These are phyloP conservation scores for Phaeosphaeriaceae sp. DNA, from an alignment of 2,329 filamentous ascomycete species.

Conservation along the genomic window DNA sequence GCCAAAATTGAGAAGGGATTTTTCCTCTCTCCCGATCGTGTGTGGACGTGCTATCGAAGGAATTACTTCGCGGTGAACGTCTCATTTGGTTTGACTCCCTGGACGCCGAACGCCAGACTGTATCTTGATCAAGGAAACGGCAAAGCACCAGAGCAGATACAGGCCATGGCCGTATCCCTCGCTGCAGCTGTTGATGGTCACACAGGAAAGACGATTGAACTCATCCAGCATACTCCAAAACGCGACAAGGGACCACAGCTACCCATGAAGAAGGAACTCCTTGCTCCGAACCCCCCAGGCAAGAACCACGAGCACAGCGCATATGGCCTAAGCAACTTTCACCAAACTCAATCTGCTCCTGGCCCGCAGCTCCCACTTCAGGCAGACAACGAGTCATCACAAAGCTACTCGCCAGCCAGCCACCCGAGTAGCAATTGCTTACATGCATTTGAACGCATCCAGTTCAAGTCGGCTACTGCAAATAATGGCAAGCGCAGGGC, in stretches of 20 bases:
- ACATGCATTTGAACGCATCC: conserved; percentile 85
- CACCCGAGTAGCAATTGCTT: conserved; percentile 49
- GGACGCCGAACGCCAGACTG: conserved; percentile 61
- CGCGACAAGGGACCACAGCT: conserved; percentile 85
- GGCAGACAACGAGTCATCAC: conserved; percentile 35
- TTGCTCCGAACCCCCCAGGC: conserved; percentile 71
- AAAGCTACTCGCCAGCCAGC: conserved; percentile 44
- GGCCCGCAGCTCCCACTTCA: conserved; percentile 55
- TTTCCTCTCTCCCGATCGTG: conserved; percentile 74
- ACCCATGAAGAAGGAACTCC: conserved; percentile 72
- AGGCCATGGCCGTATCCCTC: conserved; percentile 82
- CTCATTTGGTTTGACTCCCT: conserved; percentile 75
- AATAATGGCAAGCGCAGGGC: conserved; percentile 92
- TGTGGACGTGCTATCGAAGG: conserved; percentile 91
- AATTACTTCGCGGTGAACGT: conserved; percentile 91
- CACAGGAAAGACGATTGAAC: conserved; percentile 76
- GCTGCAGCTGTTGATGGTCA: conserved; percentile 82
- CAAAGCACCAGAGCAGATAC: conserved; percentile 64
- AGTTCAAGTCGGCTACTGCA: conserved; percentile 92
- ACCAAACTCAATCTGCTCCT: conserved; percentile 38
- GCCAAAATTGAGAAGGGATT: conserved; percentile 90
- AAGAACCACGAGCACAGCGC: conserved; percentile 50
- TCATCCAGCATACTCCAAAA: conserved; percentile 92
- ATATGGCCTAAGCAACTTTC: conserved; percentile 48
- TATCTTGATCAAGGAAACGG: conserved; percentile 61